Evolutionary conservation across 768 basidiomycete species (phyloP), one percentile per base, ranked within the genome.

Genomic region (Daedaleopsis sinensis): DNA sequence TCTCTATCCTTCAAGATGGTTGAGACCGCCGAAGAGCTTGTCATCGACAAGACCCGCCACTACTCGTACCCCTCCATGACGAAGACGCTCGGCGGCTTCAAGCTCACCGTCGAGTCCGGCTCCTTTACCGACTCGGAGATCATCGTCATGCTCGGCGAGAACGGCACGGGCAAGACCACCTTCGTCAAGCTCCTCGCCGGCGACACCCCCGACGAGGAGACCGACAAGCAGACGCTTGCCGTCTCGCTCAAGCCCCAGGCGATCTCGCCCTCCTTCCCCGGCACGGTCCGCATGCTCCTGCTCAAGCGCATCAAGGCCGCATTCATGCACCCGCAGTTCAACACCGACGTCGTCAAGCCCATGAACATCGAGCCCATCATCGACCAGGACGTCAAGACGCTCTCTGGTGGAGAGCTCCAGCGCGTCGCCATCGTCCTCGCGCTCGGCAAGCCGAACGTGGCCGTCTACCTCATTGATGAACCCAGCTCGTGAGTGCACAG

Each of bases 251-350:
- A 99, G 79, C 97, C 97, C 1, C 97, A 99, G 79, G 94, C 95
- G 50, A 98, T 98, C 76, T 94, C 95, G 39, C 96, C 96, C 49
- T 96, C 93, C 76, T 98, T 98, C 86, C 89, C 90, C 0, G 97
- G 97, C 64, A 91, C 89, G n/a, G 97, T 99, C 42, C 88, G 96
- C 69, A 91, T 93, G 91, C 79, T 99, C 63, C 77, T 99, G 59
- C 71, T 99, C 53, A 98, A 97, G 80, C 87, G 90, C 76, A 97
- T 98, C 79, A 96, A 96, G 78, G 81, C 84, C 21, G 87, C 94
- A 35, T 98, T 97, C 78, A 96, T 98, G 95, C 95, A 97, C 74
- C 91, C 96, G n/a, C 97, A 98, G 76, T 99, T 99, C 90, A 93
- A 96, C 75, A 92, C 91, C 44, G 97, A 98, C 72, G 97, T 98